Evolutionary conservation across 345 rosid genomes (phyloP), one percentile per base, ranked within the genome.

Genomic region (Camelina sativa): DNA sequence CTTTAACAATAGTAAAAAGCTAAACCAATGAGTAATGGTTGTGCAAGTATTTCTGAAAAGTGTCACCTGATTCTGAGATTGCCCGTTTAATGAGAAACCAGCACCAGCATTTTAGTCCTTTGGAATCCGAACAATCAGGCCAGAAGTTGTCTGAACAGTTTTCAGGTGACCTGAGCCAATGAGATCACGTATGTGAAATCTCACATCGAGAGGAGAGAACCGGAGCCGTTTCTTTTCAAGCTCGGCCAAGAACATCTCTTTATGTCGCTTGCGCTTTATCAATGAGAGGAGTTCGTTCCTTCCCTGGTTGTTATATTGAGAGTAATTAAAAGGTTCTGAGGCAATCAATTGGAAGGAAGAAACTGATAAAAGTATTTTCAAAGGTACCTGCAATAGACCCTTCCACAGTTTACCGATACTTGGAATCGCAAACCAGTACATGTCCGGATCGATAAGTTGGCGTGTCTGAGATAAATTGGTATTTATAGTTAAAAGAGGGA

Each of bases 351-450:
- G 15, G 11, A 20, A 2, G 35, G 65, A 62, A 12, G 50, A 63
- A 50, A 23, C 11, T 37, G 2, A 63, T 34, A 34, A 68, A 11
- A 71, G 3, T 12, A 38, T 34, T 11, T 41, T 17, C 4, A 19
- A 5, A 4, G 12, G 59, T 85, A 92, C 99, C 96, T 90, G 97
- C 71, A 86, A 79, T 41, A 95, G 84, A 67, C 93, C 96, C 84
- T 95, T 95, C 58, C 91, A 86, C 71, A 92, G 61, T 48, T 91
- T 83, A 61, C 99, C 97, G 34, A 86, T 85, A 82, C 82, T 84
- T 43, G 98, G 99, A 74, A 95, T 84, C 60, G 99, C 86, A 82
- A 95, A 88, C 97, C 97, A 92, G 81, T 92, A 95, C 91, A 86
- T 85, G 82, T 81, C 79, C 67, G 95, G 88, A 75, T 90, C 90